Conservation (phyloP, 805 yeast species). For the Tetrapisispora pingtungensis region DNA sequence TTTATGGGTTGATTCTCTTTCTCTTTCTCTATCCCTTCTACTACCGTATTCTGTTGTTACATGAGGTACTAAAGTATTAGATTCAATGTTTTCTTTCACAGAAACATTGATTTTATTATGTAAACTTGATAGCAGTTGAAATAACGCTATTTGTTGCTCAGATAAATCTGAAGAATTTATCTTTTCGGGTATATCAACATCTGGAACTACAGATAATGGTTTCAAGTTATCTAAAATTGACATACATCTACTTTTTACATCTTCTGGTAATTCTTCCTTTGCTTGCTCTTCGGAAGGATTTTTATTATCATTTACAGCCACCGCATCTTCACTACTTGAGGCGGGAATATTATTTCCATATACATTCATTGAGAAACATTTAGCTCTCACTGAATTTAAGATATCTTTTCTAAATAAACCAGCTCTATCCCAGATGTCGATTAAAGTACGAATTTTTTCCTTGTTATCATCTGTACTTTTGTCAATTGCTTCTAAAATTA, state of each 20-base stretch:
- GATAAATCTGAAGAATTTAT: slow-evolving; percentile 20
- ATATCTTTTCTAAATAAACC: slow-evolving; percentile 57
- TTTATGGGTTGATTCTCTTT: slow-evolving; percentile 27
- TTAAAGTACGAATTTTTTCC: slow-evolving; percentile 70
- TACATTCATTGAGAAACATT: slow-evolving; percentile 36
- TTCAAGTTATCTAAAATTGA: slow-evolving; percentile 24
- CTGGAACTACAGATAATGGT: slow-evolving; percentile 12
- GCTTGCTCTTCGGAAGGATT: slow-evolving; percentile 50
- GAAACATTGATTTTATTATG: slow-evolving; percentile 1
- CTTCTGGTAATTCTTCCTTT: slow-evolving; percentile 49
- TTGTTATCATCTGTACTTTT: slow-evolving; percentile 46
- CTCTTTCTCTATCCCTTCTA: slow-evolving; percentile 28
- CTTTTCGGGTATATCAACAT: slow-evolving; percentile 15
- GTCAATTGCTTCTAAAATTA: slow-evolving; percentile 53
- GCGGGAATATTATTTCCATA: slow-evolving; percentile 32
- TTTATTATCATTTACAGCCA: slow-evolving; percentile 39
- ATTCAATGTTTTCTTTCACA: background rate
- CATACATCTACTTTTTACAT: slow-evolving; percentile 21
- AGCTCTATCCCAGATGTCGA: slow-evolving; percentile 88
- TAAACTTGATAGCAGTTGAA: slow-evolving; percentile 30
- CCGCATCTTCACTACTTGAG: slow-evolving; percentile 10
- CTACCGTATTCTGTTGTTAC: slow-evolving; percentile 25
- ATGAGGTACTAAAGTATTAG: slow-evolving; percentile 7
- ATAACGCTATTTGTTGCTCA: slow-evolving; percentile 35
- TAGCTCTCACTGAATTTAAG: slow-evolving; percentile 46